phyloP scores from a whole-genome alignment of 2,329 filamentous ascomycete species.

The Phialophora macrospora region DNA sequence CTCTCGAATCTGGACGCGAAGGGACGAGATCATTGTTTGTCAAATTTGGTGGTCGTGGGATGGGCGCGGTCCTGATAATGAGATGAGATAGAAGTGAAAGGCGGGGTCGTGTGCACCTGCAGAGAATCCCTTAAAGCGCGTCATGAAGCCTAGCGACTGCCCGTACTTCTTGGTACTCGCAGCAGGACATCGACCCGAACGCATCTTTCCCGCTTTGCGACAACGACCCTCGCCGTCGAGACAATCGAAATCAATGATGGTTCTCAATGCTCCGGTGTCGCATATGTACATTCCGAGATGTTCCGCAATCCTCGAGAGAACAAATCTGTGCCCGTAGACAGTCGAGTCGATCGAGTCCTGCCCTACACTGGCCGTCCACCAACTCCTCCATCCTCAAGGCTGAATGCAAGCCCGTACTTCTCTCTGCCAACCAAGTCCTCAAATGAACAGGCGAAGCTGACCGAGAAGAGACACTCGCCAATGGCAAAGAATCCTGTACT shows the following conservation, averaged over 20 bases:
- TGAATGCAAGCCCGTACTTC: conserved; percentile 21
- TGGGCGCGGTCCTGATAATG: not conserved
- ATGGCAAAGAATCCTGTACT: conserved; percentile 30
- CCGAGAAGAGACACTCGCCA: conserved; percentile 7
- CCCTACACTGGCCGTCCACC: conserved; percentile 35
- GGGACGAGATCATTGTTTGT: not conserved
- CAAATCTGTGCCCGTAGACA: conserved; percentile 13
- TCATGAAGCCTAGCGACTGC: conserved; percentile 4
- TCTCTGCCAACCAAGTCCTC: conserved; percentile 7
- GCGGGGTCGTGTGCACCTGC: not conserved
- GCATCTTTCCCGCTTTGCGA: not conserved
- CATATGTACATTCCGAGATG: conserved; percentile 22
- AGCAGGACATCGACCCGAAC: not conserved
- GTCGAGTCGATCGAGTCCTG: conserved; percentile 16
- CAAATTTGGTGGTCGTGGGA: not conserved
- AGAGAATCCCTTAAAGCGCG: not conserved
- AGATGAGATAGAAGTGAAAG: not conserved
- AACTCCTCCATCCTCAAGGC: conserved; percentile 26
- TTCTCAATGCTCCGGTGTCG: conserved; percentile 15
- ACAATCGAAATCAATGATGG: conserved; percentile 1
- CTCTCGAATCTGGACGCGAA: not conserved
- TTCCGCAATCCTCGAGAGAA: conserved; percentile 38
- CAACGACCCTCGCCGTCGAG: not conserved
- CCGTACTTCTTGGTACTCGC: not conserved
- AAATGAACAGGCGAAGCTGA: conserved; percentile 32